Evolutionary conservation across 1,284 basidiomycete genomes (phyloP).

Genomic region (Schizopora paradoxa): DNA sequence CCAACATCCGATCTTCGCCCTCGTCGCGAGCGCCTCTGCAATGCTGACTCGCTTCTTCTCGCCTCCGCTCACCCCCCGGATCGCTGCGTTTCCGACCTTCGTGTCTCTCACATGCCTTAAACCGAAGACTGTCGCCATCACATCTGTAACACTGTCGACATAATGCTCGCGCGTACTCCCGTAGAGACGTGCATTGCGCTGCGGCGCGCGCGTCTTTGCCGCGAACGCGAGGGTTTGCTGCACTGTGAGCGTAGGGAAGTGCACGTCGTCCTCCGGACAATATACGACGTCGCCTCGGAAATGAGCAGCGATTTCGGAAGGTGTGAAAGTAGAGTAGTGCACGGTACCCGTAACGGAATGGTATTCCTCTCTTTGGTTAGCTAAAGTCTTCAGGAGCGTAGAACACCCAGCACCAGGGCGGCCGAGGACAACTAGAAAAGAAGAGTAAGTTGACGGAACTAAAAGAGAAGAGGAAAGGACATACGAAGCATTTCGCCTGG

Average conservation of each 20-base stretch:
- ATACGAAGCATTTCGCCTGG: conserved; percentile 37
- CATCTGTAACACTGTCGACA: conserved; percentile 27
- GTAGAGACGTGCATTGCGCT: conserved; percentile 20
- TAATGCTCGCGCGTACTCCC: conserved; percentile 27
- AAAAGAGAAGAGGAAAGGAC: conserved; percentile 3
- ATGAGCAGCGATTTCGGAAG: conserved; percentile 20
- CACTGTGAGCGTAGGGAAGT: conserved; percentile 36
- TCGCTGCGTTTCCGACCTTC: conserved; percentile 38
- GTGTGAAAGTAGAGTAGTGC: conserved; percentile 31
- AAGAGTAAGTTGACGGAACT: conserved; percentile 1
- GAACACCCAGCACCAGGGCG: conserved; percentile 37
- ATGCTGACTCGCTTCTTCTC: conserved; percentile 76
- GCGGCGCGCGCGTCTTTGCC: conserved; percentile 22
- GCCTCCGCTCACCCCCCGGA: conserved; percentile 46
- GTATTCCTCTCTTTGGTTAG: conserved; percentile 35
- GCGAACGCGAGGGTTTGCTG: conserved; percentile 27
- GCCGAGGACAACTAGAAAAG: conserved; percentile 31
- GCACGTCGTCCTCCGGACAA: conserved; percentile 29
- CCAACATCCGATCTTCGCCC: conserved; percentile 60
- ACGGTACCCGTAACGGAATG: conserved; percentile 30
- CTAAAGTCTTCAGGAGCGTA: conserved; percentile 37
- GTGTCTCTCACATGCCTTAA: conserved; percentile 37
- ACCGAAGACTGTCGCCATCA: conserved; percentile 39
- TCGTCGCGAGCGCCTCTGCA: conserved; percentile 58
- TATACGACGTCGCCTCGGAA: conserved; percentile 24